These are phyloP conservation scores for Phytophthora aleatoria DNA, from an alignment of 352 stramenopile species.

Conservation along the genomic window DNA sequence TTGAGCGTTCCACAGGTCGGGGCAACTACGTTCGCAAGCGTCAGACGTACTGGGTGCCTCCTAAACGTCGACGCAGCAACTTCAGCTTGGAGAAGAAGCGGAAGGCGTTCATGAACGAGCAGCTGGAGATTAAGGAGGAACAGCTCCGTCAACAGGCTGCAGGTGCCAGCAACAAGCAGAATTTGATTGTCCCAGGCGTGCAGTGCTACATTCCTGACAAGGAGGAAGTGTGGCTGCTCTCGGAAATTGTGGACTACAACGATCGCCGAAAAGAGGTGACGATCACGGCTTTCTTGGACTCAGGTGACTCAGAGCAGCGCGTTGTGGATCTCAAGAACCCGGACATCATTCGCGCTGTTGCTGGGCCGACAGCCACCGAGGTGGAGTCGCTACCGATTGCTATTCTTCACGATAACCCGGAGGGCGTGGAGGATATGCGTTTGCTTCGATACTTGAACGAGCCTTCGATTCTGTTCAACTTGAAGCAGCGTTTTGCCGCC, in stretches of 20 bases:
- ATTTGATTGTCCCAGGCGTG: slow-evolving; percentile 86
- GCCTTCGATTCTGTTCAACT: slow-evolving; percentile 93
- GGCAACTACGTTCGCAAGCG: slow-evolving; percentile 77
- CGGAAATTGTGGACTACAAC: slow-evolving; percentile 87
- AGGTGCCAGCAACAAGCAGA: slow-evolving; percentile 75
- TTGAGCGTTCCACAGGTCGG: slow-evolving; percentile 65
- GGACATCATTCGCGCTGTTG: slow-evolving; percentile 83
- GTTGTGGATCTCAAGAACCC: slow-evolving; percentile 85
- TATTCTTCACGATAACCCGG: slow-evolving; percentile 78
- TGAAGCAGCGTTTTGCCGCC: slow-evolving; percentile 90
- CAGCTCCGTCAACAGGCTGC: slow-evolving; percentile 64
- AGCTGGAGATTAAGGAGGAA: slow-evolving; percentile 82
- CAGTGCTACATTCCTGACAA: slow-evolving; percentile 91
- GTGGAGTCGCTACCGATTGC: slow-evolving; percentile 86
- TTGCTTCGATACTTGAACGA: slow-evolving; percentile 92
- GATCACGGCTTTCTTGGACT: slow-evolving; percentile 74
- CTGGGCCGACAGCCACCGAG: slow-evolving; percentile 70
- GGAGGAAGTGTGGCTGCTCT: slow-evolving; percentile 84
- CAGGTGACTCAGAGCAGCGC: slow-evolving; percentile 63
- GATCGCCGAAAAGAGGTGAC: slow-evolving; percentile 81
- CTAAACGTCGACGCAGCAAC: slow-evolving; percentile 43
- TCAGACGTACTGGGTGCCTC: slow-evolving; percentile 70
- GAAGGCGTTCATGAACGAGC: slow-evolving; percentile 83
- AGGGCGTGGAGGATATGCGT: slow-evolving; percentile 88
- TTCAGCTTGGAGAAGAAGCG: slow-evolving; percentile 89